Base-by-base conservation (phyloP, 331 rosid species). In the Pyracantha coccinea region DNA sequence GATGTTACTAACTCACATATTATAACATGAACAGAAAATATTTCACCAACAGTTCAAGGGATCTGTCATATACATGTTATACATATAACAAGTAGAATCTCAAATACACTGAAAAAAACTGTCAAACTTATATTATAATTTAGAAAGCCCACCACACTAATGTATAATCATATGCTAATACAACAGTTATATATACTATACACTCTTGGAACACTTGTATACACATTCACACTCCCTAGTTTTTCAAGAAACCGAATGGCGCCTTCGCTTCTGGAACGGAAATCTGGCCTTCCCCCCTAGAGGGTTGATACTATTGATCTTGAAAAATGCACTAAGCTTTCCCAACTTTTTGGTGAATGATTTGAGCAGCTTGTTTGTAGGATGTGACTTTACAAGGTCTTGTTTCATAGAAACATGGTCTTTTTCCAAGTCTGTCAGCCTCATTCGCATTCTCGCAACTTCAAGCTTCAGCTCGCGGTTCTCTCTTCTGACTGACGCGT, bases 381-480 rank as follows among this genome's bases (percentile, higher is more conserved):
- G 95, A 64, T 88, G 92, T 4, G 96, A 47, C 86, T 83, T 90
- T 6, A 94, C 97, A 73, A 94, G 97, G 80, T 92, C 97, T 32
- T 94, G 96, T 71, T 92, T 94, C 92, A 94, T 94, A 2, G 96
- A 90, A 33, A 94, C 95, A 16, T 92, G 99, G 32, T 94, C 99
- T 79, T 94, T 94, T 85, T 94, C 99, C 84, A 94, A 82, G 75
- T 94, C 97, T 5, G 93, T 92, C 4, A 94, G 87, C 86, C 99
- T 87, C 99, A 94, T 92, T 82, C 99, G 89, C 99, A 94, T 94
- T 74, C 99, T 89, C 35, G 99, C 94, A 31, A 94, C 99, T 82
- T 94, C 99, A 60, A 92, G 96, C 85, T 94, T 94, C 76, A 94
- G 84, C 79, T 94, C 99, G 55, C 97, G 69, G 83, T 94, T 94